phyloP scores from a whole-genome alignment of 2,329 filamentous ascomycete genomes.

The Allantophomopsis cytisporea region DNA sequence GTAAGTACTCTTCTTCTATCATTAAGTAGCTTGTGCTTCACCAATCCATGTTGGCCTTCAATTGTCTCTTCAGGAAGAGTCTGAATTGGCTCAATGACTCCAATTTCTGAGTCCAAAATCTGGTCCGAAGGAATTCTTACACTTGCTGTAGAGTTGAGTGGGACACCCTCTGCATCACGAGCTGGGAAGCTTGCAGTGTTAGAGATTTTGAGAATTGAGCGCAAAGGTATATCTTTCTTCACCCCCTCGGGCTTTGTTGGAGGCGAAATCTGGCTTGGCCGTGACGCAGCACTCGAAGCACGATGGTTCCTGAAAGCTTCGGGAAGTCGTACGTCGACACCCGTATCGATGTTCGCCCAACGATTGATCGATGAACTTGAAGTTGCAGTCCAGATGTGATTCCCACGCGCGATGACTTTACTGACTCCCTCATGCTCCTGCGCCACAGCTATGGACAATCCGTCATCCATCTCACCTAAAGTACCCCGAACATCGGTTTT shows the following conservation, averaged over 20 bases:
- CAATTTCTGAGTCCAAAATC: slow-evolving; percentile 31
- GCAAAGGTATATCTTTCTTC: slow-evolving; percentile 61
- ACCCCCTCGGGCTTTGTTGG: slow-evolving; percentile 18
- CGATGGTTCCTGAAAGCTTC: slow-evolving; percentile 36
- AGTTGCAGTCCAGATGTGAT: slow-evolving; percentile 58
- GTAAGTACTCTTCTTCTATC: slow-evolving; percentile 83
- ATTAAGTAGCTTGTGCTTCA: slow-evolving; percentile 86
- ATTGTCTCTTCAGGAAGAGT: slow-evolving; percentile 67
- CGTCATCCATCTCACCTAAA: slow-evolving; percentile 67
- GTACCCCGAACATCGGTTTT: slow-evolving; percentile 82
- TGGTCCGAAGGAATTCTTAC: slow-evolving; percentile 45
- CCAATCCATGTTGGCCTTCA: slow-evolving; percentile 86
- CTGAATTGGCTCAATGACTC: slow-evolving; percentile 47
- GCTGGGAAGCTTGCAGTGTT: slow-evolving; percentile 68
- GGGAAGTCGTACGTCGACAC: slow-evolving; percentile 53
- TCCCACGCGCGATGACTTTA: slow-evolving; percentile 40
- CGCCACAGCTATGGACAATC: slow-evolving; percentile 76
- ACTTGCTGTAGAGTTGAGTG: slow-evolving; percentile 30
- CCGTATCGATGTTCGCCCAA: slow-evolving; percentile 70
- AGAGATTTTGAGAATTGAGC: slow-evolving; percentile 69
- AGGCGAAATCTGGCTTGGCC: slow-evolving; percentile 21
- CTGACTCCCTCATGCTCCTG: slow-evolving; percentile 80
- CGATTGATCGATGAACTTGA: slow-evolving; percentile 63
- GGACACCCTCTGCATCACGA: slow-evolving; percentile 41
- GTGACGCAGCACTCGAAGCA: slow-evolving; percentile 27